Base-by-base conservation (phyloP, 805 yeast genomes). In the Metahyphopichia silvanorum region DNA sequence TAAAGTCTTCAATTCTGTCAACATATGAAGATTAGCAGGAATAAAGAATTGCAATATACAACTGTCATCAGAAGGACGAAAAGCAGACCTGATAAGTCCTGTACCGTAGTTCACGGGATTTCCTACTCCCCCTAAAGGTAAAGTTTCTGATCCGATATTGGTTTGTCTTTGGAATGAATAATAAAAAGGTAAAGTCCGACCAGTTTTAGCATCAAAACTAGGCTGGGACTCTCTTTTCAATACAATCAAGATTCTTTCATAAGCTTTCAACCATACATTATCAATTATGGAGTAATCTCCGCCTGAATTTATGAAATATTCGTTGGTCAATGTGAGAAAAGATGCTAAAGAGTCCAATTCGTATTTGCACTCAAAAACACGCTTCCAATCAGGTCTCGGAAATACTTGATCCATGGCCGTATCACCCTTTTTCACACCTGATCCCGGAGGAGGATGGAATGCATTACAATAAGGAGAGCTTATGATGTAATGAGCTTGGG, bases 11-110 rank as follows among this genome's bases (percentile, higher is more conserved):
- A 86, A 60, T 50, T 86, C 93, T 1, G 77, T 77, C 18, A 77
- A 56, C 66, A 83, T 61, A 43, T 82, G 88, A 1, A 88, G 86
- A 51, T 87, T 87, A 2, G 87, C 95, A 1, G 96, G 96, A 27
- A 88, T 74, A 52, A 87, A 83, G 37, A 81, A 77, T 54, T 85
- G 95, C 39, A 71, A 72, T n/a, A 79, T 75, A 25, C 87, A 77
- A 1, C 94, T 86, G 57, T 86, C 96, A 54, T 86, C 96, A 13
- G 91, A 81, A 6, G 96, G 96, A 44, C 96, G 63, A 53, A 86
- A 86, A 0, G 94, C 89, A 4, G 89, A 80, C 31, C 94, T 66
- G n/a, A 86, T 63, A 39, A 86, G 62, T 0, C 91, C 88, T 0
- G 86, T 79, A 23, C 71, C 76, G 34, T 51, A 70, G 38, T 79